Evolutionary conservation across 192 early-diverging fungal genomes (phyloP).

Genomic region (Gigaspora rosea): DNA sequence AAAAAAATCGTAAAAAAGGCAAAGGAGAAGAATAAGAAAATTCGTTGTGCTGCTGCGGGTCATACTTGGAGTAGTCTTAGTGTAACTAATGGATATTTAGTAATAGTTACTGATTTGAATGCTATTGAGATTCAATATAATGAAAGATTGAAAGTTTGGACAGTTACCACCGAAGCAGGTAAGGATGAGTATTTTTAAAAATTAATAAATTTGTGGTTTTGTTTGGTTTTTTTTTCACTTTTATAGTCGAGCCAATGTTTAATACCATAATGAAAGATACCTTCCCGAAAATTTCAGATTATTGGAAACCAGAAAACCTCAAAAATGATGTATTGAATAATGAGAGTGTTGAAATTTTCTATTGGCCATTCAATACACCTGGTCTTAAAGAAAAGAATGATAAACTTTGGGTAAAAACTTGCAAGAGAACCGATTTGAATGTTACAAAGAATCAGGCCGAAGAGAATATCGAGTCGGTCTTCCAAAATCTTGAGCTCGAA

Average conservation of each 20-base stretch:
- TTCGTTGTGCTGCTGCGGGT: slow-evolving; percentile 40
- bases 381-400: slow-evolving; percentile 19
- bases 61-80: slow-evolving; percentile 33
- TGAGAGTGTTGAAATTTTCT: slow-evolving; percentile 41
- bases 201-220: too few species aligned
- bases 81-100: slow-evolving; percentile 38
- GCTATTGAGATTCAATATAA: slow-evolving; percentile 31
- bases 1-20: slow-evolving; percentile 37
- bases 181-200: neutral
- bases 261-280: slow-evolving; percentile 42
- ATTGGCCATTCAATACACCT: slow-evolving; percentile 39
- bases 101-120: slow-evolving; percentile 33
- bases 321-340: slow-evolving; percentile 25
- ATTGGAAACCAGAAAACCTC: neutral
- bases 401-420: slow-evolving; percentile 42
- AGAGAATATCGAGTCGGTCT: neutral
- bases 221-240: slow-evolving; percentile 34
- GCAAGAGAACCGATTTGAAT: slow-evolving; percentile 33
- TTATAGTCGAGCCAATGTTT: slow-evolving; percentile 43
- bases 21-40: slow-evolving; percentile 31
- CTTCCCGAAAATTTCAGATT: neutral
- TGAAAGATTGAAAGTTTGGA: slow-evolving; percentile 28
- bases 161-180: slow-evolving; percentile 41
- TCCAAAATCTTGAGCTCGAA: slow-evolving; percentile 7
- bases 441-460: neutral